Evolutionary conservation across 2,329 filamentous ascomycete species (phyloP), one percentile per base, ranked within the genome.

Genomic region (Fusarium chuoi): DNA sequence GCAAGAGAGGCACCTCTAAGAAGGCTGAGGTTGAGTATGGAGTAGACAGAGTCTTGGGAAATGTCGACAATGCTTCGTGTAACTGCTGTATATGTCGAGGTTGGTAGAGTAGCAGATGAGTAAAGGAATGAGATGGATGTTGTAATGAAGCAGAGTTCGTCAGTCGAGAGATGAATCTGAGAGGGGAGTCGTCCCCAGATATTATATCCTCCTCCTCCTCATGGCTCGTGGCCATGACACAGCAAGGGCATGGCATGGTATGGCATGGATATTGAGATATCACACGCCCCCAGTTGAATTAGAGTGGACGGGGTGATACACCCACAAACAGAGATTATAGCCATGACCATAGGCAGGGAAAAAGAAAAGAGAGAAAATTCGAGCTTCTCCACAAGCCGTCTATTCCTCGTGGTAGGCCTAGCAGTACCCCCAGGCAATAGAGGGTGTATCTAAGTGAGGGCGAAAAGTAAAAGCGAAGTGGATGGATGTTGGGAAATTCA

Each of bases 371-470:
- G 71, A 73, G 64, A 63, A 59, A 62, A 60, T 35, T 42, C 36
- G 24, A 26, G 18, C 51, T 70, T 75, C 76, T 78, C 77, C 77
- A 78, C 77, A 78, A 74, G 77, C 76, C 77, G 77, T 75, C 61
- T 62, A 72, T 75, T 78, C 75, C 71, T 78, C 70, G 75, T 75
- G 71, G 48, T 24, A 51, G 33, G 66, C 65, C 65, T 63, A 35
- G 68, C 44, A 45, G 18, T 51, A 59, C 56, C 56, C 56, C 56
- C 42, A 38, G 42, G 35, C 24, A 6, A 33, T 28, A 45, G 61
- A 65, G 65, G 65, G 63, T 62, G 65, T 68, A 13, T 62, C 51
- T 45, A 62, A 38, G 59, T 58, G 42, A 59, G 11, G 24, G 49
- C 33, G 49, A 52, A 26, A 52, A 52, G 49, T 52, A 26, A 52